These are phyloP conservation scores for Jatropha multifida DNA, from an alignment of 441 rosid genomes.

Conservation along the genomic window DNA sequence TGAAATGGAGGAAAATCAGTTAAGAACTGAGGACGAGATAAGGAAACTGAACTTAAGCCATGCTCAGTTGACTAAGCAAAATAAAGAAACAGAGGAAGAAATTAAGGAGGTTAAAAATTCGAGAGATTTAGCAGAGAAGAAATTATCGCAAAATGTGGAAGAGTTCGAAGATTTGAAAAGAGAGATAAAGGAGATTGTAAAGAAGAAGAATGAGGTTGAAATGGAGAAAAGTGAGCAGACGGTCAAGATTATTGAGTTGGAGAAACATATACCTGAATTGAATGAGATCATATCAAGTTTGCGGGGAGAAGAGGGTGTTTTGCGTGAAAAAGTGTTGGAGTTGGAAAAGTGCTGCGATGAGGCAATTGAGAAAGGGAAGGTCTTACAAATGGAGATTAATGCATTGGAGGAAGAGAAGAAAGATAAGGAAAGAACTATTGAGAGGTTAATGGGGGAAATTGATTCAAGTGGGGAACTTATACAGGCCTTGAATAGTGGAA, in stretches of 20 bases:
- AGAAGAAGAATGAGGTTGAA: constrained; percentile 42
- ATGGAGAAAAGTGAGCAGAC: constrained; percentile 32
- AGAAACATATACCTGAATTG: constrained; percentile 33
- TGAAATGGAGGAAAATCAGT: constrained; percentile 38
- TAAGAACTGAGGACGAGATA: constrained; percentile 30
- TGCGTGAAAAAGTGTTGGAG: constrained; percentile 34
- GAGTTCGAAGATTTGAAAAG: constrained; percentile 34
- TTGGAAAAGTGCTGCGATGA: constrained; percentile 40
- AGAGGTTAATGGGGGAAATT: constrained; percentile 30
- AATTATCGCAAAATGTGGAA: constrained; percentile 25
- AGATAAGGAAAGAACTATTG: constrained; percentile 32
- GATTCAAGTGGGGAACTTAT: constrained; percentile 23
- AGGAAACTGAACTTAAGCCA: constrained; percentile 23
- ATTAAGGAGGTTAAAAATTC: constrained; percentile 12
- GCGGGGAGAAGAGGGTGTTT: constrained; percentile 34
- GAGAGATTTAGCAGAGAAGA: constrained; percentile 28
- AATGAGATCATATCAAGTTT: constrained; percentile 27
- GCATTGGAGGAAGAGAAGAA: constrained; percentile 31
- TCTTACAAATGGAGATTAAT: constrained; percentile 31
- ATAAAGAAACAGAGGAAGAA: constrained; percentile 24
- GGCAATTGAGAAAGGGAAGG: constrained; percentile 29
- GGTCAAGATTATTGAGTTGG: constrained; percentile 41
- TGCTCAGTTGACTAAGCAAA: constrained; percentile 30
- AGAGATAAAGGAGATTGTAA: constrained; percentile 30
- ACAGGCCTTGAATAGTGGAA: constrained; percentile 26